A percentile compares a stretch with the other conserved stretches of the same genome.
These are phyloP conservation scores for Aspergillus kassunensis DNA, from an alignment of 495 filamentous ascomycete genomes.

Conservation along the genomic window DNA sequence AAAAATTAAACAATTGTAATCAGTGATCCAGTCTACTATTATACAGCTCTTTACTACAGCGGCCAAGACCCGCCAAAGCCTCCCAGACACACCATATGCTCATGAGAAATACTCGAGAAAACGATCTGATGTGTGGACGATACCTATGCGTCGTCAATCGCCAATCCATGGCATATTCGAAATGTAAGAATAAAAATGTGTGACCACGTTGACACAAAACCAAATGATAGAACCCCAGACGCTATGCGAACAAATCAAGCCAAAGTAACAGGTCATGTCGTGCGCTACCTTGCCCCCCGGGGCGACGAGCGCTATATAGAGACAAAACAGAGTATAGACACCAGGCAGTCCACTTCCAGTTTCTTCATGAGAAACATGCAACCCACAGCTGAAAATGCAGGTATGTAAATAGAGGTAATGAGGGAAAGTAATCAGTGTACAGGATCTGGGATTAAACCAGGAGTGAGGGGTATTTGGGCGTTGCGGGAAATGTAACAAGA, in stretches of 20 bases:
- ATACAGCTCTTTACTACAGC: neutral
- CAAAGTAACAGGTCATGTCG: conserved; percentile 23
- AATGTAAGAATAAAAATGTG: conserved; percentile 15
- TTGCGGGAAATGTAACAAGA: conserved; percentile 28
- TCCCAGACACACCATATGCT: neutral
- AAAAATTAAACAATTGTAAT: conserved; percentile 1
- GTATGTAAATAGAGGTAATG: conserved; percentile 6
- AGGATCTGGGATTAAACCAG: conserved; percentile 22
- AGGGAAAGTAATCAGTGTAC: conserved; percentile 28
- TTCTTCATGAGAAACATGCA: conserved; percentile 13
- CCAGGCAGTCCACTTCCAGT: conserved; percentile 9
- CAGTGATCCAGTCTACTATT: conserved; percentile 7
- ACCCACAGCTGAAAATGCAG: conserved; percentile 6
- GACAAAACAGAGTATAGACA: conserved; percentile 11
- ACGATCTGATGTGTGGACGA: conserved; percentile 1
- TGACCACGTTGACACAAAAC: conserved; percentile 6
- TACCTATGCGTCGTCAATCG: conserved; percentile 9
- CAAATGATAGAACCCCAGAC: conserved; percentile 32
- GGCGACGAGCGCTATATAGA: conserved; percentile 20
- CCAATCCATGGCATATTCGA: conserved; percentile 1
- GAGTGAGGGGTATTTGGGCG: conserved; percentile 36
- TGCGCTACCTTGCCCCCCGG: conserved; percentile 7
- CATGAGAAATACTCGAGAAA: neutral
- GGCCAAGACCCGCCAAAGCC: neutral
- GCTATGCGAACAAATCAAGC: conserved; percentile 43